Conservation (phyloP, 129 eudicot species). For the Centella asiatica region DNA sequence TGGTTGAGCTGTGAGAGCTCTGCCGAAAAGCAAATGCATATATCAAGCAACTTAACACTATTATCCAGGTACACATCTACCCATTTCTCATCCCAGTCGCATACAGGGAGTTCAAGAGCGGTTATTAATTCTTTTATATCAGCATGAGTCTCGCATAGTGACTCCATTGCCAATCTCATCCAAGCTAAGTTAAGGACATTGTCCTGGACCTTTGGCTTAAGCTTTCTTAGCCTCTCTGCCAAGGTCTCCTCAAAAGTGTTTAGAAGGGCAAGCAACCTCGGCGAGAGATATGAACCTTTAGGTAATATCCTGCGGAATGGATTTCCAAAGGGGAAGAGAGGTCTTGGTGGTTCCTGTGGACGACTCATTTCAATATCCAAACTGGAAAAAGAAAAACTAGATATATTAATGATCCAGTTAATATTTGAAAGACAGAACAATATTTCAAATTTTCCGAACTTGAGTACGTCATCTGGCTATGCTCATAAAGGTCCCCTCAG, state of each 20-base stretch:
- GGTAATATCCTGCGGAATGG: constrained; percentile 73
- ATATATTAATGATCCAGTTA: background rate
- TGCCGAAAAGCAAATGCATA: constrained; percentile 70
- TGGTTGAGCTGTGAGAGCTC: constrained; percentile 69
- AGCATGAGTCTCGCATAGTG: constrained; percentile 58
- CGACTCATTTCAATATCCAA: constrained; percentile 55
- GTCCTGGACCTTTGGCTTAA: constrained; percentile 47
- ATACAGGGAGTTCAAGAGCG: constrained; percentile 74
- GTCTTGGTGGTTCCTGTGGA: constrained; percentile 67
- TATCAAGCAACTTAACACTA: constrained; percentile 81
- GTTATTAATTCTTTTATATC: constrained; percentile 69
- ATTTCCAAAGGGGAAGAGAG: constrained; percentile 68
- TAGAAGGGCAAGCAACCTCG: constrained; percentile 41
- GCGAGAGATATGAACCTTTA: constrained; percentile 61
- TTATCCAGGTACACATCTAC: constrained; percentile 75
- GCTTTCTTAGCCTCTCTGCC: constrained; percentile 44
- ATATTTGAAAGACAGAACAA: background rate
- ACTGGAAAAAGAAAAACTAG: constrained; percentile 24
- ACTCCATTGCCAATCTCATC: constrained; percentile 65
- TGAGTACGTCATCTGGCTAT: background rate
- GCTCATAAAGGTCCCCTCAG: background rate
- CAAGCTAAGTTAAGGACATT: constrained; percentile 62
- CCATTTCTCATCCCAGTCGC: constrained; percentile 97
- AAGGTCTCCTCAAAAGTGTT: constrained; percentile 52
- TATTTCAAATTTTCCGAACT: background rate